Conservation (phyloP, 257 asterid species). For the Fraxinus americana region DNA sequence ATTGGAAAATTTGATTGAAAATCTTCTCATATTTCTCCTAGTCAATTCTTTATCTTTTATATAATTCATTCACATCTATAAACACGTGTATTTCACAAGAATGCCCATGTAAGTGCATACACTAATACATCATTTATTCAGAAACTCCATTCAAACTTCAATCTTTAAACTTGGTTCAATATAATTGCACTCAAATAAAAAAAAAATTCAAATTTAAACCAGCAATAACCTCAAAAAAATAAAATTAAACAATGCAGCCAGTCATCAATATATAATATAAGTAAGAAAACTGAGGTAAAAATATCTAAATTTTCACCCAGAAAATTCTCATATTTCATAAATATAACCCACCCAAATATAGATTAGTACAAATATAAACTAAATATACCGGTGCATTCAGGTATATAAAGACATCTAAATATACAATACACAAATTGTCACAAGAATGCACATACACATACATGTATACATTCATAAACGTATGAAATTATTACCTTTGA, state of each 20-base stretch:
- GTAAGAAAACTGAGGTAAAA: neutral
- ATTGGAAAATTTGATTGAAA: neutral
- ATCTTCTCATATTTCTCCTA: neutral
- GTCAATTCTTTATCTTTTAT: neutral
- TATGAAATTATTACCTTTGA: conserved; percentile 48
- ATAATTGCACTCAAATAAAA: neutral
- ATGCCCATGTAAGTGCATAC: too few species aligned
- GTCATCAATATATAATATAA: neutral
- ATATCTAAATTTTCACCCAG: neutral
- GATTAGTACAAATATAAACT: neutral
- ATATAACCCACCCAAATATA: neutral
- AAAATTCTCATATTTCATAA: neutral
- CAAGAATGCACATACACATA: neutral
- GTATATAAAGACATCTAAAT: neutral
- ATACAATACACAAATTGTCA: neutral
- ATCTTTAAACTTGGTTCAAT: neutral
- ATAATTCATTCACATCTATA: too few species aligned
- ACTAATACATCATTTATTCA: too few species aligned
- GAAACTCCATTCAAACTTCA: neutral
- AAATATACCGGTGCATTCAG: neutral
- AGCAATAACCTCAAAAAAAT: neutral
- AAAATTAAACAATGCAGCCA: neutral
- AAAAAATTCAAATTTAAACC: neutral
- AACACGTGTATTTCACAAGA: too few species aligned
- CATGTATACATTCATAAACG: neutral